Conservation (phyloP, 192 early-diverging fungal species). For the Podila epicladia region DNA sequence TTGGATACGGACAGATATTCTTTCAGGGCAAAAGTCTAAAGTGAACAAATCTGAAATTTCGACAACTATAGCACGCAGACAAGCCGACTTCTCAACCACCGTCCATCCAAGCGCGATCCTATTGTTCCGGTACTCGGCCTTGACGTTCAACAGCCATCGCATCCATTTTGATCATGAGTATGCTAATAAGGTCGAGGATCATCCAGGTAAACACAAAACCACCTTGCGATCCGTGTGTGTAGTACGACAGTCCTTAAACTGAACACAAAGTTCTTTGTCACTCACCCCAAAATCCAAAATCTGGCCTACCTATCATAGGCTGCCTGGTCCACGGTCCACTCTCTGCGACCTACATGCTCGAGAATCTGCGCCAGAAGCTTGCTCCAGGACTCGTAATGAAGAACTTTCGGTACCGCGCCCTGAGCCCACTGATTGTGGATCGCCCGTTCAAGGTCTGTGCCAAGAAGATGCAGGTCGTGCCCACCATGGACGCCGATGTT, state of each 20-base stretch:
- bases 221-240: background rate
- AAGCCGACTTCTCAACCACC: slow-evolving; percentile 67
- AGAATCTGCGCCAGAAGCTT: slow-evolving; percentile 65
- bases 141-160: slow-evolving; percentile 90
- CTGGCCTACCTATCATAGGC: slow-evolving; percentile 14
- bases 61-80: slow-evolving; percentile 45
- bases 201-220: slow-evolving; percentile 60
- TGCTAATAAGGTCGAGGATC: slow-evolving; percentile 71
- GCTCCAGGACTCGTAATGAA: slow-evolving; percentile 50
- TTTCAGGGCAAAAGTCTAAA: background rate
- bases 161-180: slow-evolving; percentile 89
- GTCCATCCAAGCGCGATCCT: slow-evolving; percentile 74
- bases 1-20: background rate
- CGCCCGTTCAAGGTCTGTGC: slow-evolving; percentile 65
- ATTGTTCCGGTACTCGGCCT: slow-evolving; percentile 88
- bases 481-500: slow-evolving; percentile 31
- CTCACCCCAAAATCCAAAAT: too few relatives aligned
- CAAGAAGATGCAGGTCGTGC: slow-evolving; percentile 56
- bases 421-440: slow-evolving; percentile 72
- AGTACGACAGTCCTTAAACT: background rate
- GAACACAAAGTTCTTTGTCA: background rate
- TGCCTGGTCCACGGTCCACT: slow-evolving; percentile 86
- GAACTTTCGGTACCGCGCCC: slow-evolving; percentile 75
- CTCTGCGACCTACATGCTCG: slow-evolving; percentile 77
- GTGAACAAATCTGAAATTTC: background rate